Base-by-base conservation (phyloP, 2,329 filamentous ascomycete genomes). In the Ceratocystis huliohia region DNA sequence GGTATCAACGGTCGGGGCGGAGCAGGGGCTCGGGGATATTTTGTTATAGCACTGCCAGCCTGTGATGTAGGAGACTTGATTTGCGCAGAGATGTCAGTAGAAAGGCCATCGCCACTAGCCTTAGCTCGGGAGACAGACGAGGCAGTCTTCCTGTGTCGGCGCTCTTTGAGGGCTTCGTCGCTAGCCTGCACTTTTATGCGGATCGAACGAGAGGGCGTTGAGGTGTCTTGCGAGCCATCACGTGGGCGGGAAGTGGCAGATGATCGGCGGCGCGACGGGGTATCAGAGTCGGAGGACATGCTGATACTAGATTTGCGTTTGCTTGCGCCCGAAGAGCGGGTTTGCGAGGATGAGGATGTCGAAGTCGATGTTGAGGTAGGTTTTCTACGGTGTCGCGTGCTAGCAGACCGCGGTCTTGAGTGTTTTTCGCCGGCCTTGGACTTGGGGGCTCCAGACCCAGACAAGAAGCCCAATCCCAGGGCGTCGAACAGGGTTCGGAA, bases 51-150 rank as follows among this genome's bases (percentile, higher is more conserved):
- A 15, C 86, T 83, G 30, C 37, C 37, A 41, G 86, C 82, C 64
- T 91, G 88, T 33, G 92, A 96, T 2, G 91, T 95, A 2, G 94
- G 94, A 15, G 94, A 97, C 75, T 99, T 99, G 69, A 99, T 81
- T 68, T 90, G 89, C 63, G 90, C 88, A 5, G 91, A 86, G 68
- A 90, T 79, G 68, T 86, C 81, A 10, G 65, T 64, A 30, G 69
- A 66, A 8, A 68, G 59, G 2, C 57, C 62, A 6, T 67, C 68
- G n/a, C 66, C 65, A 41, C 37, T 41, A 10, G 13, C 37, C 45
- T 67, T 68, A 41, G 62, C 50, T 1, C 68, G 67, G 15, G 67
- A 61, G 2, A 59, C 73, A 71, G 15, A 73, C 74, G 63, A 73
- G 72, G 59, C 71, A 2, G 53, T 79, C 74, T 84, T 87, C 71